Evolutionary conservation across 2,329 filamentous ascomycete species (phyloP).

Genomic region (Aureobasidium vineae): DNA sequence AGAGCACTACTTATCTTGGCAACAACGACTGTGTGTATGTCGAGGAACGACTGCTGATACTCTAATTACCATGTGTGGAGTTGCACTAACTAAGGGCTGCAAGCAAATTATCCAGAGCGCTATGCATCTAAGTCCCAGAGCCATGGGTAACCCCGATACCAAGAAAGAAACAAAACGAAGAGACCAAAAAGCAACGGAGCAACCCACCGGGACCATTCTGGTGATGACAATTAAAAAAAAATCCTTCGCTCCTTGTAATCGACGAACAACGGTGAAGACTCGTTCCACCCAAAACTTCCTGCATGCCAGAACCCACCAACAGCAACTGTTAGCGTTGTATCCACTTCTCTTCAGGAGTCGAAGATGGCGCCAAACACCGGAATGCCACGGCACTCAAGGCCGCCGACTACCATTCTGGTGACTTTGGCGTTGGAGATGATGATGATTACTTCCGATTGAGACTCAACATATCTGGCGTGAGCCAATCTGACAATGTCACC

Average conservation of each 20-base stretch:
- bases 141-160: background rate
- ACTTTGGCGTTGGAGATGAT: slow-evolving; percentile 69
- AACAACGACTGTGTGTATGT: background rate
- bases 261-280: slow-evolving; percentile 8
- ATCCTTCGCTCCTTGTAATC: background rate
- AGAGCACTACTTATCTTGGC: background rate
- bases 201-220: background rate
- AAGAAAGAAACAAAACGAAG: background rate
- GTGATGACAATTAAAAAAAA: slow-evolving; percentile 8
- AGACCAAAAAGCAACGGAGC: slow-evolving; percentile 11
- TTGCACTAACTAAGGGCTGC: background rate
- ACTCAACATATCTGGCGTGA: slow-evolving; percentile 51
- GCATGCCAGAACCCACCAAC: background rate
- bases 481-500: slow-evolving; percentile 60
- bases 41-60: background rate
- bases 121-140: slow-evolving; percentile 13
- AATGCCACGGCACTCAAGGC: slow-evolving; percentile 63
- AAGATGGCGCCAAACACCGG: slow-evolving; percentile 72
- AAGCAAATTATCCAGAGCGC: slow-evolving; percentile 16
- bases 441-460: slow-evolving; percentile 64
- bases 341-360: slow-evolving; percentile 53
- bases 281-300: background rate
- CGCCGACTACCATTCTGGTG: slow-evolving; percentile 67
- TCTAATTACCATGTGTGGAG: background rate
- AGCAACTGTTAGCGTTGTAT: background rate